Evolutionary conservation across 345 rosid species (phyloP).

Genomic region (Ceriops decandra): DNA sequence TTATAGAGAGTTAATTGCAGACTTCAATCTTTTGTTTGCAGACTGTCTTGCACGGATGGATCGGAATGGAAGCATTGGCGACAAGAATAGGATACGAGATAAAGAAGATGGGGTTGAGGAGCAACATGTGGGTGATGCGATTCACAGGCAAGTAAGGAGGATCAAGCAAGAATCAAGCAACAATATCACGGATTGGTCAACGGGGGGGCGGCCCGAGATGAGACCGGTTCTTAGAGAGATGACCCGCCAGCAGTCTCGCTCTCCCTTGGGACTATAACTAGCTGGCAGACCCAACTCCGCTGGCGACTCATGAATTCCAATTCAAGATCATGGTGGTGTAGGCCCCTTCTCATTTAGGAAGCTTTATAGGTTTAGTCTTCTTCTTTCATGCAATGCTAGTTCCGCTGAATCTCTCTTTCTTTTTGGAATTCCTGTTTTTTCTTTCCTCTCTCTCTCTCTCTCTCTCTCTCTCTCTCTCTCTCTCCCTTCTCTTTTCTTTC

Average conservation of each 20-base stretch:
- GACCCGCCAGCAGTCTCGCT: conserved; percentile 3
- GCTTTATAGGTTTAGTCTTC: background rate
- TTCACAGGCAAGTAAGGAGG: conserved; percentile 1
- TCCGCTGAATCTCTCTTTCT: too few species aligned
- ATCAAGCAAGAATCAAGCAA: conserved; percentile 4
- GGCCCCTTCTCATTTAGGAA: background rate
- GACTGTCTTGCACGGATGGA: too few species aligned
- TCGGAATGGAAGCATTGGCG: too few species aligned
- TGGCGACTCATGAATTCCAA: background rate
- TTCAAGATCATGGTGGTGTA: background rate
- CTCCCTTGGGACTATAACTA: background rate
- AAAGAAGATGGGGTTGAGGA: background rate
- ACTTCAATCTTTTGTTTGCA: too few species aligned
- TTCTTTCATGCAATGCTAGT: too few species aligned
- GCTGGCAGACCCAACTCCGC: background rate
- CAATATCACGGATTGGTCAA: background rate
- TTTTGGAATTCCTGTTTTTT: too few species aligned
- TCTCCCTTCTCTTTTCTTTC: too few species aligned
- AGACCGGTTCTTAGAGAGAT: background rate
- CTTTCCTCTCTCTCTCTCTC: too few species aligned
- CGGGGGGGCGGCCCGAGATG: background rate
- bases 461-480: too few species aligned
- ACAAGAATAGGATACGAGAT: too few species aligned
- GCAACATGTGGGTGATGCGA: background rate
- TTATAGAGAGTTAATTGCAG: too few species aligned